Evolutionary conservation across 352 stramenopile genomes (phyloP).

Genomic region (Globisporangium alternatum): DNA sequence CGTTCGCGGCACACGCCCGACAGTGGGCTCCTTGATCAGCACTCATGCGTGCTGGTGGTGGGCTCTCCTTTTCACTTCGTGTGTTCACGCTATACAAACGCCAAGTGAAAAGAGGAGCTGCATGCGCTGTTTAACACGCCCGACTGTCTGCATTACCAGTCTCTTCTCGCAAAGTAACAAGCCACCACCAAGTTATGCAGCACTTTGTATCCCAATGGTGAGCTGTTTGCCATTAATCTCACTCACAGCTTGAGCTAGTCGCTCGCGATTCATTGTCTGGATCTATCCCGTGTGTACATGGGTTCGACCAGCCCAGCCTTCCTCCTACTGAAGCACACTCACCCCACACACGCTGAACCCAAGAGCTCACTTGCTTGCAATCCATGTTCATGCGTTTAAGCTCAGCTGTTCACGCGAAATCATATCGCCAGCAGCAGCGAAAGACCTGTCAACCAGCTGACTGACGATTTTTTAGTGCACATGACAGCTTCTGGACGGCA

Average conservation of each 20-base stretch:
- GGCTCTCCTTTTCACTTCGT: not conserved
- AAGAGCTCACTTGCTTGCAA: not conserved
- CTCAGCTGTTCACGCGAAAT: not conserved
- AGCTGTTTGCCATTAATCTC: not conserved
- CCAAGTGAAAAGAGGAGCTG: not conserved
- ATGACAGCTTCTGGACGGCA: conserved; percentile 3
- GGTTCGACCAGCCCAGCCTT: too few relatives aligned
- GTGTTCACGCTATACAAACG: not conserved
- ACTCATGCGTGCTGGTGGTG: conserved; percentile 1
- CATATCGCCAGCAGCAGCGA: not conserved
- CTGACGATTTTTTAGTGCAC: too few relatives aligned
- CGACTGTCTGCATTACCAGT: not conserved
- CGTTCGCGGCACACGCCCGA: conserved; percentile 18
- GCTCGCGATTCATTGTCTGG: not conserved
- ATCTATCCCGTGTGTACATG: too few relatives aligned
- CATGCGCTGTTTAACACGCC: not conserved
- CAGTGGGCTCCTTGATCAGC: not conserved
- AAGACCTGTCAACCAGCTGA: conserved; percentile 1
- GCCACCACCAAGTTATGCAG: too few relatives aligned
- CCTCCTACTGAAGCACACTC: too few relatives aligned
- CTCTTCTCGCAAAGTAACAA: too few relatives aligned
- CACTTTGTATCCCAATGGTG: too few relatives aligned
- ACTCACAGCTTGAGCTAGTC: not conserved
- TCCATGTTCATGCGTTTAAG: not conserved
- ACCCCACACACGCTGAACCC: not conserved